These are phyloP conservation scores for Backusella morwellensis DNA, from an alignment of 192 early-diverging fungal genomes.

Conservation along the genomic window DNA sequence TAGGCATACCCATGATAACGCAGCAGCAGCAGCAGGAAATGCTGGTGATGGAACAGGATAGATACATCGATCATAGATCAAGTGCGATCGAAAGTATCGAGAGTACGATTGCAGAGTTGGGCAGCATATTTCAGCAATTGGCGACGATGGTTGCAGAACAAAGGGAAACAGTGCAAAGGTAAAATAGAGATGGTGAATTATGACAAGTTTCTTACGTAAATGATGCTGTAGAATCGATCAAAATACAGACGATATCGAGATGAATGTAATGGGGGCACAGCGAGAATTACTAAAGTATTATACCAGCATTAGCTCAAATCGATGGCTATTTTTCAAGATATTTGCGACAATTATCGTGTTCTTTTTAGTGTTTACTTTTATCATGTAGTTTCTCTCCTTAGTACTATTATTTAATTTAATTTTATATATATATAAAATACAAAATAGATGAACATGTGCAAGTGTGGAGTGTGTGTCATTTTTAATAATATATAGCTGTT, in stretches of 20 bases:
- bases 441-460: neutral
- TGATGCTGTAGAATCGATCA: constrained; percentile 22
- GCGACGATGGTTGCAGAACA: constrained; percentile 85
- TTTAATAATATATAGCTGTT: too few relatives aligned
- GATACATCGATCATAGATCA: constrained; percentile 86
- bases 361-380: constrained; percentile 31
- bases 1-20: constrained; percentile 44
- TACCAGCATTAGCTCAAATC: constrained; percentile 88
- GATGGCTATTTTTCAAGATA: constrained; percentile 94
- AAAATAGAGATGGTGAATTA: neutral
- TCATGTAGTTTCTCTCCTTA: constrained; percentile 11
- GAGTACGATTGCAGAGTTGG: constrained; percentile 94
- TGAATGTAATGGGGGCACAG: constrained; percentile 88
- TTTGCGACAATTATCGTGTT: constrained; percentile 90
- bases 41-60: constrained; percentile 64
- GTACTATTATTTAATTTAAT: neutral
- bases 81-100: constrained; percentile 96
- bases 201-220: neutral
- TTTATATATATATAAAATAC: neutral
- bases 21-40: constrained; percentile 69
- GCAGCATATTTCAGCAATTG: constrained; percentile 85
- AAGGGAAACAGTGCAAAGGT: constrained; percentile 79
- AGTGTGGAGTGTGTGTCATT: too few relatives aligned
- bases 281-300: constrained; percentile 90
- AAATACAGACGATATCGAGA: constrained; percentile 69